Percentiles rank a stretch among this genome's conserved stretches.
phyloP scores from a whole-genome alignment of 1,284 basidiomycete species.

The Puccinia horiana region DNA sequence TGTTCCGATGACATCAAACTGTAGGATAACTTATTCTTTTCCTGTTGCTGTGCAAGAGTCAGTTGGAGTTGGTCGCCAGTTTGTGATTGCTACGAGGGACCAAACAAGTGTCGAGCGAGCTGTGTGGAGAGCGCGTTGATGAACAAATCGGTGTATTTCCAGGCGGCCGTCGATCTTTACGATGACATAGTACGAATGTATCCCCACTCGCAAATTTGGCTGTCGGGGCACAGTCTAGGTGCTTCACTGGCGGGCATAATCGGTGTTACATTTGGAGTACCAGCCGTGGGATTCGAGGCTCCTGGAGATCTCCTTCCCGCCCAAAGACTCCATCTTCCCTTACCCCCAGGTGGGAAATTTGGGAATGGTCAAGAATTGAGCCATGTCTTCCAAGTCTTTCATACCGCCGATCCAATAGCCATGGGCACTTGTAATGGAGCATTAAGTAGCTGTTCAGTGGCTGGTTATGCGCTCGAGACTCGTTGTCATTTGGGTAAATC shows the following conservation, averaged over 20 bases:
- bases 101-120: conserved; percentile 71
- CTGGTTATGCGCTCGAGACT: conserved; percentile 68
- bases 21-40: conserved; percentile 89
- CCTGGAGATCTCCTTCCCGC: conserved; percentile 88
- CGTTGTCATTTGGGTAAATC: conserved; percentile 36
- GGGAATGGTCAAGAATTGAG: conserved; percentile 50
- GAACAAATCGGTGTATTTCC: conserved; percentile 85
- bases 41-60: conserved; percentile 92
- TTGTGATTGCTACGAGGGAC: conserved; percentile 83
- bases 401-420: conserved; percentile 77
- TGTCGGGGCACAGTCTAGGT: conserved; percentile 86
- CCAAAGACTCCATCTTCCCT: conserved; percentile 79
- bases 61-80: conserved; percentile 94
- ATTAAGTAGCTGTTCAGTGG: conserved; percentile 68
- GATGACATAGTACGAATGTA: conserved; percentile 93
- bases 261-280: conserved; percentile 86
- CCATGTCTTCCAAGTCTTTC: conserved; percentile 70
- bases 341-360: conserved; percentile 60
- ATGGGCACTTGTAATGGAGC: conserved; percentile 73
- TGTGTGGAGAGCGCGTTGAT: conserved; percentile 79
- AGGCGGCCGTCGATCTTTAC: conserved; percentile 74
- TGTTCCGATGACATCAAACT: not conserved
- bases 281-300: conserved; percentile 84
- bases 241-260: conserved; percentile 83
- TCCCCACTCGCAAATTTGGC: conserved; percentile 87